phyloP scores from a whole-genome alignment of 2,329 filamentous ascomycete species.

The Scopulariopsis brevicaulis region DNA sequence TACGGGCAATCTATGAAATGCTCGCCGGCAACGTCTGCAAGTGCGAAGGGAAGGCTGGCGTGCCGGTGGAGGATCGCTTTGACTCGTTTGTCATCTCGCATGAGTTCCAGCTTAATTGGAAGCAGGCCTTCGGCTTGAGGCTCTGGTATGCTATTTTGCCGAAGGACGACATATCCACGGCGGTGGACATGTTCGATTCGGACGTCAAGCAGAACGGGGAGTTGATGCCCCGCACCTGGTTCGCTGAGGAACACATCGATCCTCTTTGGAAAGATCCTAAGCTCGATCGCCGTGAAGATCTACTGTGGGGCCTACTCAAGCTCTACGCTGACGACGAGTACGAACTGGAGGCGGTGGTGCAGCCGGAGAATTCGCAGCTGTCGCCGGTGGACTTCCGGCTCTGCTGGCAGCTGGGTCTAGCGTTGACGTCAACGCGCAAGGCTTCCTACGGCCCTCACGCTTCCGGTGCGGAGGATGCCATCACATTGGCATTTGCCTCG shows the following conservation, averaged over 20 bases:
- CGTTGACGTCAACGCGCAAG: conserved; percentile 40
- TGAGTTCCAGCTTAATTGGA: conserved; percentile 82
- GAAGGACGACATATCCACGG: conserved; percentile 58
- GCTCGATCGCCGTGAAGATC: conserved; percentile 53
- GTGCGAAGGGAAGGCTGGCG: conserved; percentile 64
- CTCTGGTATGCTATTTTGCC: conserved; percentile 75
- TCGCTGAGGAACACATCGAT: conserved; percentile 46
- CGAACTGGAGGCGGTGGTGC: conserved; percentile 58
- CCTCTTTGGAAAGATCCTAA: conserved; percentile 50
- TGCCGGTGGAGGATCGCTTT: conserved; percentile 67
- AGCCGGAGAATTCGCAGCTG: conserved; percentile 65
- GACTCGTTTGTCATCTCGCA: conserved; percentile 73
- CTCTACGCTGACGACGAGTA: conserved; percentile 55
- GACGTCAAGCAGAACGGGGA: conserved; percentile 65
- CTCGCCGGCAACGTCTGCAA: conserved; percentile 78
- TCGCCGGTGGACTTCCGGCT: conserved; percentile 66
- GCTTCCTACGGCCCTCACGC: conserved; percentile 41
- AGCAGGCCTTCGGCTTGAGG: conserved; percentile 81
- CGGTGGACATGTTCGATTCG: conserved; percentile 60
- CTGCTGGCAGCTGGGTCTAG: conserved; percentile 74
- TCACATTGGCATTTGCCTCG: conserved; percentile 53
- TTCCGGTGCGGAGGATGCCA: conserved; percentile 51
- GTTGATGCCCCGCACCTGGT: conserved; percentile 62
- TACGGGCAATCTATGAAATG: conserved; percentile 82
- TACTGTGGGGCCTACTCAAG: conserved; percentile 79